Conservation (phyloP, 2,329 filamentous ascomycete genomes). For the Xylariomycetidae sp. region DNA sequence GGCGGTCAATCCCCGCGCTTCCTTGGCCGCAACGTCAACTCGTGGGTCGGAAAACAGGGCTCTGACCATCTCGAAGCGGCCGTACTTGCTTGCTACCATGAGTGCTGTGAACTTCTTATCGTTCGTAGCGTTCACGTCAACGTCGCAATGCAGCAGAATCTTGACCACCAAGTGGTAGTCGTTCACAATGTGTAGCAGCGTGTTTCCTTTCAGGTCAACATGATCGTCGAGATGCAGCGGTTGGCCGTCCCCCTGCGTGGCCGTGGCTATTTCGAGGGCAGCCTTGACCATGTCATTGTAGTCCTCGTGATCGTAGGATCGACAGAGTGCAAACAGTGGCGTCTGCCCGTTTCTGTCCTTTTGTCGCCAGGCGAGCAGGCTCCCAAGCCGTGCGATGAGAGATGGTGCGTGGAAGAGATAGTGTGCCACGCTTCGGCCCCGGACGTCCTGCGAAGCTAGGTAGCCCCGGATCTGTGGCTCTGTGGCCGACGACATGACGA, state of each 20-base stretch:
- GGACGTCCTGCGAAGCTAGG: slow-evolving; percentile 68
- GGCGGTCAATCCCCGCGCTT: slow-evolving; percentile 82
- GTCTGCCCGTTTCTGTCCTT: slow-evolving; percentile 96
- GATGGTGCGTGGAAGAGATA: slow-evolving; percentile 89
- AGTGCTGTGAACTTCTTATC: slow-evolving; percentile 91
- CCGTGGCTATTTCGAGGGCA: slow-evolving; percentile 68
- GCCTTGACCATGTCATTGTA: slow-evolving; percentile 84
- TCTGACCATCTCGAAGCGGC: slow-evolving; percentile 86
- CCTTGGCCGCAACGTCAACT: slow-evolving; percentile 78
- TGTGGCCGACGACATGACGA: slow-evolving; percentile 53
- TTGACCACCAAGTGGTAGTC: slow-evolving; percentile 69
- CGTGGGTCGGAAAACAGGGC: slow-evolving; percentile 81
- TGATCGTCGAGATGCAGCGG: slow-evolving; percentile 90
- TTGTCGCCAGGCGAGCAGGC: slow-evolving; percentile 77
- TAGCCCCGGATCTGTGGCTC: slow-evolving; percentile 59
- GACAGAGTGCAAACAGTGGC: slow-evolving; percentile 89
- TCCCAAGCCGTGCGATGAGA: slow-evolving; percentile 71
- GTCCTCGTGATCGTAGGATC: slow-evolving; percentile 87
- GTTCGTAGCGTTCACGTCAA: slow-evolving; percentile 93
- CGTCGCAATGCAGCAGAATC: slow-evolving; percentile 78
- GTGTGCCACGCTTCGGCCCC: slow-evolving; percentile 87
- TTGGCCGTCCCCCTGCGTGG: slow-evolving; percentile 68
- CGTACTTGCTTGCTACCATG: slow-evolving; percentile 99
- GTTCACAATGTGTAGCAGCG: slow-evolving; percentile 89
- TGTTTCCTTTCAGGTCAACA: slow-evolving; percentile 88